Evolutionary conservation across 2,329 filamentous ascomycete genomes (phyloP), one percentile per base, ranked within the genome.

Genomic region (Diaporthe vexans): DNA sequence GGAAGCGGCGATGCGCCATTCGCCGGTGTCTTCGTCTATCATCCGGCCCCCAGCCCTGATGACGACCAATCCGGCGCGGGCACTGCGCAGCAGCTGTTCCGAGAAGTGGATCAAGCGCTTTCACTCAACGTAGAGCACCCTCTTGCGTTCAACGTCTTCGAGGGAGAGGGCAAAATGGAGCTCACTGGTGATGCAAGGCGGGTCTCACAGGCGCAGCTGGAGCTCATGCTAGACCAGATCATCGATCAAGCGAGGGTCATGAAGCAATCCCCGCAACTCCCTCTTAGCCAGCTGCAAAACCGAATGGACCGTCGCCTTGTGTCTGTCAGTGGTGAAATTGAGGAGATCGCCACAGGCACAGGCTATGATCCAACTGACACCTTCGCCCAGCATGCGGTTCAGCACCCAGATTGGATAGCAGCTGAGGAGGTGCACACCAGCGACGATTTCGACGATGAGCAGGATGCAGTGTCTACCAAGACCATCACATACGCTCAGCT

Each of bases 401-500:
- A 83, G 6, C 78, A 84, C 68, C 90, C 91, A 1, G 80, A 88
- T 7, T 88, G 85, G 72, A 79, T 85, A 43, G 91, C 91, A 0
- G 85, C 92, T 15, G 90, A 93, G 78, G 92, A 78, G 65, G 59
- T 78, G n/a, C 19, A 40, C 11, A 59, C 92, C 77, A 86, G 84
- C 21, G 84, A 82, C 5, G 69, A 63, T 61, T 9, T 21, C 19
- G 81, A 82, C 2, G 65, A 76, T 77, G 85, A 84, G 13, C 84
- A 81, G 6, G 82, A 82, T 2, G 35, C 69, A 21, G 76, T 79
- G 3, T 79, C 85, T 37, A 79, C 79, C n/a, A 87, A 85, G 63
- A 82, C 76, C n/a, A 92, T 90, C 90, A 90, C 87, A 6, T 93
- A 92, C 76, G 77, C 79, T n/a, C 81, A 92, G 76, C 83, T 93